Evolutionary conservation across 202 grass and related monocot genomes (phyloP), one percentile per base, ranked within the genome.

Genomic region (Dendrocalamus latiflorus): DNA sequence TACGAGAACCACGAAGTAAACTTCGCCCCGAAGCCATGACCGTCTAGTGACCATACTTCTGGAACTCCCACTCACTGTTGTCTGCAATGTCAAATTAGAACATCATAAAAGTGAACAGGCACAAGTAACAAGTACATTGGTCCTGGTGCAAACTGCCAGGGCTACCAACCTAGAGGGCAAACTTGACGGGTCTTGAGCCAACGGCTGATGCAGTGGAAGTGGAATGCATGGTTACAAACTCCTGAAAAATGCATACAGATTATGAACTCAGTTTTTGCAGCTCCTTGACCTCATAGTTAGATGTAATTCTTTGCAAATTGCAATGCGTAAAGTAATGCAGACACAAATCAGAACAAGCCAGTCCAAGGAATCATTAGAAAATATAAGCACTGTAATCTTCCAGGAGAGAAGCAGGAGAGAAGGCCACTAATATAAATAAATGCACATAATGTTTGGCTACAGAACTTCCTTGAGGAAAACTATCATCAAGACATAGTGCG

Each of bases 61-160:
- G 94, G 86, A 97, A 97, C 70, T 94, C 94, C 94, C 94, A 97
- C 84, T 97, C 94, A 45, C 94, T 97, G 77, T 94, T 97, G 83
- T 97, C 94, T 97, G 92, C 59, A 83, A 82, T 74, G 49, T 70
- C 65, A 86, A 79, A 54, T 36, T 48, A 9, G 11, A 85, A 64
- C 5, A 58, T 75, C 18, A 88, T 64, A 42, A 70, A 41, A 22
- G 59, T 39, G 17, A 55, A 47, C 42, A 33, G 5, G 74, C 63
- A 64, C 7, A 67, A n/a, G 37, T 84, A 84, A 48, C 34, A 82
- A 81, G 14, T 6, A 75, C 67, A 84, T 43, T 8, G 12, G 47
- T 66, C 16, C 43, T 72, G 22, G 14, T 60, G 9, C 43, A 11
- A 44, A 33, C 37, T 25, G 30, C 21, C 17, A 70, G 14, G 34